Base-by-base conservation (phyloP, 2,329 filamentous ascomycete species). In the Cryphonectria japonica region DNA sequence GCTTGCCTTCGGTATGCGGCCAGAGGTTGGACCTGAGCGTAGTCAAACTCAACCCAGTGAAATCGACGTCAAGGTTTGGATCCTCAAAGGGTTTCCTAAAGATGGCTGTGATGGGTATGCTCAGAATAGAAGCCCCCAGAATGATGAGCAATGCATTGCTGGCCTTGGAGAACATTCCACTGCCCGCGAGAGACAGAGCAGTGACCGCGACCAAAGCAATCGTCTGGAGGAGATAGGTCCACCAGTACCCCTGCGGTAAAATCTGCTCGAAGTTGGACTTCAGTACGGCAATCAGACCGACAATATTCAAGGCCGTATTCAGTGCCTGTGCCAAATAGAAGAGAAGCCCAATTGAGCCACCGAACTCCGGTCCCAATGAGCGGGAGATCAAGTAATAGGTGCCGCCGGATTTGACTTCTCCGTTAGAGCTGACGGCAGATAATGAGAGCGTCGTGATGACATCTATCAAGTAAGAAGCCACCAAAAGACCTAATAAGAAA, bases 271-370 rank as follows among this genome's bases (percentile, higher is more conserved):
- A 88, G 76, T 94, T 95, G 73, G 95, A 86, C 67, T 89, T 89
- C 70, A 97, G 85, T 76, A 93, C 97, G 81, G 96, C 92, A 74
- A 97, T 88, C 62, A 97, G 85, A 83, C 93, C 94, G 60, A 97
- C 93, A 34, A 95, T 89, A 77, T 97, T 97, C 85, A 97, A 88
- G 52, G 92, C 92, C 0, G 93, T 94, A 78, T 95, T 97, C 77
- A 97, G 89, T 2, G 93, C 91, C 74, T 93, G 93, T n/a, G 94
- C 93, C n/a, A 97, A 84, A 78, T 96, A 97, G 80, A 97, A 97
- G 16, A 97, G 88, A 34, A 97, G 86, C 1, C 94, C 94, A 74
- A 97, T 97, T 1, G 93, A 94, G 22, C 94, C 94, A 37, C 94
- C 94, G 78, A 97, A 97, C 77, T 97, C 94, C 8, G 94, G 93